Evolutionary conservation across 306 rosid genomes (phyloP), one percentile per base, ranked within the genome.

Genomic region (Glycyrrhiza uralensis): DNA sequence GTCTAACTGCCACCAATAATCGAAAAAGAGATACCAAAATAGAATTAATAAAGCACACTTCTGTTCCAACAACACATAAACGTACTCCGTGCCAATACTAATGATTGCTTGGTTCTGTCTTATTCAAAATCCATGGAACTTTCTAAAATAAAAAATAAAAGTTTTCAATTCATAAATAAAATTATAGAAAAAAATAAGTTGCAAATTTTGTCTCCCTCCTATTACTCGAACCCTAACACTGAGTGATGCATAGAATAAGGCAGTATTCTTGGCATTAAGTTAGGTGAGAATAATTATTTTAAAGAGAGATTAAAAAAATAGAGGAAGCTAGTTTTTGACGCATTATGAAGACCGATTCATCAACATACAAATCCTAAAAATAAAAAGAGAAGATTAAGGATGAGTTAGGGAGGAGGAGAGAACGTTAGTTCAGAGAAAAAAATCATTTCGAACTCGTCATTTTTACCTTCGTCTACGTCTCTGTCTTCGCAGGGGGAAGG

Each of bases 281-380:
- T 1, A 45, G 26, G n/a, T 30, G 6, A 12, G 49, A 57, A 46
- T 0, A 5, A 64, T 6, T 12, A 4, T 23, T 8, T 51, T 13
- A 26, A 10, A 30, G 12, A 6, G 4, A 4, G 29, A 26, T 1
- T 10, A 49, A 23, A 1, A 8, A 26, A 64, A 14, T 0, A 17
- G 14, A 44, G 17, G 3, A 17, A 46, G 6, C 4, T 69, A 76
- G 81, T 66, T 76, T 81, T 81, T 7, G 75, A 47, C 55, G 47
- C 41, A 61, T 45, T 55, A 12, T 10, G 38, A 42, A 50, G 65
- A 70, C n/a, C 3, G 35, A 12, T 52, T 30, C 9, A 42, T 13
- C 1, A 54, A 61, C 10, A 62, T 19, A 30, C 14, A 30, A 59
- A 24, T 30, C 9, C 54, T 75, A 68, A 61, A 75, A 52, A 14